Conservation (phyloP, 2,329 filamentous ascomycete species). For the Aspergillus amoenus region DNA sequence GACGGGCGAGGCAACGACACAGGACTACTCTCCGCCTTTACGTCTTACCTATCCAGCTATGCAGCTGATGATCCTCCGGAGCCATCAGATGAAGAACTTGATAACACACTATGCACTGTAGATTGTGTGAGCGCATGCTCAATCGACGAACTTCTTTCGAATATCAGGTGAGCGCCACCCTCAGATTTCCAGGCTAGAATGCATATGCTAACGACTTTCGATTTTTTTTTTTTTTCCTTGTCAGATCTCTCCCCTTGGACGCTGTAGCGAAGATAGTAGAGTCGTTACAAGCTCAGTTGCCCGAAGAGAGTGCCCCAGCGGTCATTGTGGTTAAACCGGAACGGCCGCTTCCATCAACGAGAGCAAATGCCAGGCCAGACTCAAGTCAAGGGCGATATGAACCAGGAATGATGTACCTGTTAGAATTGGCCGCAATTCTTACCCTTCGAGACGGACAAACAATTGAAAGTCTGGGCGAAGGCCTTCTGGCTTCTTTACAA, state of each 20-base stretch:
- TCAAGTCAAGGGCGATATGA: slow-evolving; percentile 70
- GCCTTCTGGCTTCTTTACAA: slow-evolving; percentile 77
- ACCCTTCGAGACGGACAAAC: slow-evolving; percentile 74
- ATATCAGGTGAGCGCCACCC: slow-evolving; percentile 65
- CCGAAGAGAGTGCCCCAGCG: slow-evolving; percentile 75
- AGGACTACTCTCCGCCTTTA: slow-evolving; percentile 89
- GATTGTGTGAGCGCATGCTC: slow-evolving; percentile 91
- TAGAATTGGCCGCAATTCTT: slow-evolving; percentile 84
- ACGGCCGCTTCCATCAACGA: slow-evolving; percentile 60
- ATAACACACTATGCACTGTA: slow-evolving; percentile 90
- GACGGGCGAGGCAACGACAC: slow-evolving; percentile 74
- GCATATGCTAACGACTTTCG: not conserved
- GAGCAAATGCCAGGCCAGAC: slow-evolving; percentile 57
- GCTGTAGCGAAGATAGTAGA: slow-evolving; percentile 65
- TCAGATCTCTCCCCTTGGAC: slow-evolving; percentile 60
- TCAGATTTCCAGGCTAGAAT: slow-evolving; percentile 12
- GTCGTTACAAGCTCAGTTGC: slow-evolving; percentile 77
- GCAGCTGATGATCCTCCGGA: slow-evolving; percentile 97
- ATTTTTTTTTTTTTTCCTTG: not conserved
- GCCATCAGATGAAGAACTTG: slow-evolving; percentile 93
- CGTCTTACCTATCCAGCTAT: slow-evolving; percentile 97
- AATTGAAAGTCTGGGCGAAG: slow-evolving; percentile 70
- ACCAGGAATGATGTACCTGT: slow-evolving; percentile 80
- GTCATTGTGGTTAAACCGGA: slow-evolving; percentile 93
- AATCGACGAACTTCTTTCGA: slow-evolving; percentile 77